These are phyloP conservation scores for Madurella mycetomatis DNA, from an alignment of 2,329 filamentous ascomycete genomes.

Conservation along the genomic window DNA sequence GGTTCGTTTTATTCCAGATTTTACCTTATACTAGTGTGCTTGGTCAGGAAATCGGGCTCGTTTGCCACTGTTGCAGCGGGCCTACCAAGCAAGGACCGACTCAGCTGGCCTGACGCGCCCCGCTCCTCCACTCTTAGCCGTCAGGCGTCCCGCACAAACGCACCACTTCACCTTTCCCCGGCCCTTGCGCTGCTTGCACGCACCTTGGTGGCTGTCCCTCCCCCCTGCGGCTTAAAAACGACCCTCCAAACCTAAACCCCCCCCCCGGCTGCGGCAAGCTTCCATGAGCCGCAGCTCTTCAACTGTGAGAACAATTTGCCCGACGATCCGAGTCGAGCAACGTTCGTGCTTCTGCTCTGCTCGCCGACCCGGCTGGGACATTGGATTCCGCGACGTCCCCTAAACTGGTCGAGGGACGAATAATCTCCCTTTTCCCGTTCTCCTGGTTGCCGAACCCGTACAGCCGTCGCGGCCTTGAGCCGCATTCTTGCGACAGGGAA, in stretches of 20 bases:
- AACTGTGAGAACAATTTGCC: slow-evolving; percentile 1
- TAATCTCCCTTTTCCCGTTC: not conserved
- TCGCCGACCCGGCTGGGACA: not conserved
- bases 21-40: not conserved
- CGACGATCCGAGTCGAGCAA: slow-evolving; percentile 1
- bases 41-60: not conserved
- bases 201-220: slow-evolving; percentile 7
- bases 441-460: slow-evolving; percentile 17
- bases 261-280: slow-evolving; percentile 8
- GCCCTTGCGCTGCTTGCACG: not conserved
- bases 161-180: slow-evolving; percentile 5
- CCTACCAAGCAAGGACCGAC: too few species aligned
- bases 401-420: not conserved
- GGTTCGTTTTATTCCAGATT: too few species aligned
- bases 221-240: slow-evolving; percentile 18
- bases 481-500: slow-evolving; percentile 20
- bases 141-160: slow-evolving; percentile 2
- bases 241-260: slow-evolving; percentile 5
- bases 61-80: not conserved
- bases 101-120: slow-evolving; percentile 3
- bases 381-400: not conserved
- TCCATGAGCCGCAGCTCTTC: slow-evolving; percentile 13
- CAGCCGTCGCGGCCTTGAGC: slow-evolving; percentile 24
- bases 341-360: not conserved
- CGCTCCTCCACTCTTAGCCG: slow-evolving; percentile 9